Percentiles rank a stretch among this genome's conserved stretches.
Conservation (phyloP, 257 asterid species). For the Solanum stenotomum region DNA sequence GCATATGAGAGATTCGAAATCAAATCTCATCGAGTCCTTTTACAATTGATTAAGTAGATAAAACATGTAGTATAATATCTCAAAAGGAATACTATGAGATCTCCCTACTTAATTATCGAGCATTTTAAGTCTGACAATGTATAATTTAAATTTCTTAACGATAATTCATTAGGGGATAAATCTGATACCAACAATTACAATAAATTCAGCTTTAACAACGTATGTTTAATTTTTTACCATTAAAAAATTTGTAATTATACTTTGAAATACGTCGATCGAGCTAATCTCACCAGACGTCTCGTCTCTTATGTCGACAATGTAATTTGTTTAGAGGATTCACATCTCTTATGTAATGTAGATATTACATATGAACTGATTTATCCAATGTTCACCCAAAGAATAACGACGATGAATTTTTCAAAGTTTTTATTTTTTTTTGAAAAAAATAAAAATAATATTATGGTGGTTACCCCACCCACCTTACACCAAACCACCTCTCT, state of each 20-base stretch:
- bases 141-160: background rate
- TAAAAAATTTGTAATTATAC: accelerated
- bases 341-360: background rate
- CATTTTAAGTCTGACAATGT: background rate
- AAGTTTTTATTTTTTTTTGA: too few species aligned
- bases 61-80: background rate
- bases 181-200: accelerated
- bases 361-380: accelerated
- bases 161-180: background rate
- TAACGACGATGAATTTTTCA: background rate
- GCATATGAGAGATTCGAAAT: background rate
- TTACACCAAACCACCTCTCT: background rate
- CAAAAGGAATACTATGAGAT: background rate
- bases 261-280: background rate
- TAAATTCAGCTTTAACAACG: background rate
- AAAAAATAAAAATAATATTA: background rate
- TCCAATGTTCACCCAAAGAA: accelerated
- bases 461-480: background rate
- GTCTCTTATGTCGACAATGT: background rate
- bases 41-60: too few species aligned
- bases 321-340: background rate
- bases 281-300: background rate
- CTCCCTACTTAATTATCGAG: background rate
- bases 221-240: background rate
- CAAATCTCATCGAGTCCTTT: too few species aligned